Evolutionary conservation across 2,329 filamentous ascomycete genomes (phyloP).

Genomic region (Colletotrichum eleusines): DNA sequence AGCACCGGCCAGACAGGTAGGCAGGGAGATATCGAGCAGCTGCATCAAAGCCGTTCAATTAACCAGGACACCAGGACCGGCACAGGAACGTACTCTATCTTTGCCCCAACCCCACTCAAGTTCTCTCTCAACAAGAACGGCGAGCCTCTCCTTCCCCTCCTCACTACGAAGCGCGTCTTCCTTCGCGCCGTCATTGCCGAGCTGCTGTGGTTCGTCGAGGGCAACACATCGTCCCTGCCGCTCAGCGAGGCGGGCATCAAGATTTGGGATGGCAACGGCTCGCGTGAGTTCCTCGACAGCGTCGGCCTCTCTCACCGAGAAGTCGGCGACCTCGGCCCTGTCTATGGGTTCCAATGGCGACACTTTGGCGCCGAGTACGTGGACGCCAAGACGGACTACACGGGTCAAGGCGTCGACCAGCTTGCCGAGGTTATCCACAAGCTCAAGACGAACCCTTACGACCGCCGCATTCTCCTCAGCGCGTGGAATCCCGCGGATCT

Average conservation of each 20-base stretch:
- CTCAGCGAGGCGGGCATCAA: conserved; percentile 86
- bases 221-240: conserved; percentile 81
- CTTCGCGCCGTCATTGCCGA: conserved; percentile 89
- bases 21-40: conserved; percentile 21
- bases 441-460: conserved; percentile 84
- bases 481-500: conserved; percentile 96
- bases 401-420: conserved; percentile 91
- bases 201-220: conserved; percentile 94
- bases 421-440: conserved; percentile 91
- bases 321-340: conserved; percentile 90
- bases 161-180: conserved; percentile 98
- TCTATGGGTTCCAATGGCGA: conserved; percentile 99
- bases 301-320: conserved; percentile 85
- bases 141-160: conserved; percentile 82
- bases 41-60: conserved; percentile 5
- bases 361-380: conserved; percentile 95
- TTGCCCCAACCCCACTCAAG: conserved; percentile 87
- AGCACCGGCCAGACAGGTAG: conserved; percentile 89
- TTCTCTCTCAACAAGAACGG: conserved; percentile 80
- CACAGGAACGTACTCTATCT: conserved; percentile 91
- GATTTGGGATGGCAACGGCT: conserved; percentile 99
- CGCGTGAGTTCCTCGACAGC: conserved; percentile 87
- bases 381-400: conserved; percentile 84
- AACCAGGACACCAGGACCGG: conserved; percentile 74
- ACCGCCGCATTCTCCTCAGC: conserved; percentile 88